Conservation (phyloP, 768 basidiomycete species). For the Floccularia luteovirens region DNA sequence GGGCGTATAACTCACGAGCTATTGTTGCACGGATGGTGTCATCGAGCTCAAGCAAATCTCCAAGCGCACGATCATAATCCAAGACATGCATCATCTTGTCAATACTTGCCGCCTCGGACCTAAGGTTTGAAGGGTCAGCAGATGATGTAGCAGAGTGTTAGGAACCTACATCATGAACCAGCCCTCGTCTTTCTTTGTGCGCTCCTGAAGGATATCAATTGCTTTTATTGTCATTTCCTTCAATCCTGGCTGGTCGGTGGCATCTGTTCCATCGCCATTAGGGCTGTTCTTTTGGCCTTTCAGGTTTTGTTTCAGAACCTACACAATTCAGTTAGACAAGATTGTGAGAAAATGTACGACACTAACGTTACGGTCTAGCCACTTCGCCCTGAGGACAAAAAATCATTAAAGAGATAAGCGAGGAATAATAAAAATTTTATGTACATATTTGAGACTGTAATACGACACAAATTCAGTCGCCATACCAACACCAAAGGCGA, state of each 20-base stretch:
- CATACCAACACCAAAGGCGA: not conserved
- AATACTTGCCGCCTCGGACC: not conserved
- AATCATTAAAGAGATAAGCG: no score
- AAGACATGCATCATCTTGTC: constrained; percentile 37
- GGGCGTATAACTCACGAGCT: constrained; percentile 20
- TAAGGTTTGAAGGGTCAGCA: not conserved
- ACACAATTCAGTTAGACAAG: not conserved
- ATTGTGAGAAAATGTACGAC: not conserved
- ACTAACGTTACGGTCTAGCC: constrained; percentile 31
- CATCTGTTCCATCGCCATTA: constrained; percentile 32
- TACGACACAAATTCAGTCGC: constrained; percentile 1
- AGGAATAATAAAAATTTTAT: no score
- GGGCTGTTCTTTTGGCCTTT: constrained; percentile 28
- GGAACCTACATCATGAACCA: constrained; percentile 45
- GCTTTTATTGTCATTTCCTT: constrained; percentile 42
- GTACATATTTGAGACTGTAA: constrained; percentile 11
- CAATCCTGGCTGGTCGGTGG: constrained; percentile 35
- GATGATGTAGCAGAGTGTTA: constrained; percentile 18
- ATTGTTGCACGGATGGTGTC: constrained; percentile 36
- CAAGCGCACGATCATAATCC: constrained; percentile 38
- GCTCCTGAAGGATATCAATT: constrained; percentile 32
- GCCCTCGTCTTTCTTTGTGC: constrained; percentile 26
- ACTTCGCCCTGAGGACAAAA: no score
- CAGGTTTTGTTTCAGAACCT: constrained; percentile 29
- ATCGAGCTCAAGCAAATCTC: constrained; percentile 36